These are phyloP conservation scores for Austroboletus eburneus DNA, from an alignment of 768 basidiomycete genomes.

Conservation along the genomic window DNA sequence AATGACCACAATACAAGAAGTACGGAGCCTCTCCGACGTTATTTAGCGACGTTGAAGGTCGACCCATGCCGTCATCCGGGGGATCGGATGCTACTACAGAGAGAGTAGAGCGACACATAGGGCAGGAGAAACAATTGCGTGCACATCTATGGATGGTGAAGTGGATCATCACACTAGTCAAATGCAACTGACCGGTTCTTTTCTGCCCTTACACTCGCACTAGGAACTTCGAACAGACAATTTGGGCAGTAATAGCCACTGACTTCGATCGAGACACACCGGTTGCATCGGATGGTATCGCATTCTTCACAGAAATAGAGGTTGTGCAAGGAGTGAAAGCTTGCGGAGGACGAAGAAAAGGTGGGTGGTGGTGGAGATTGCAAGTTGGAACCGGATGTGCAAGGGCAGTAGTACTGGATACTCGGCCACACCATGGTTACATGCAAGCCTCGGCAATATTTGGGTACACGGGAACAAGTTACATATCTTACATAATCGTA, in stretches of 20 bases:
- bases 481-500: neutral
- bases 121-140: slow-evolving; percentile 96
- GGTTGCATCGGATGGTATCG: slow-evolving; percentile 89
- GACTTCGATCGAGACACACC: slow-evolving; percentile 90
- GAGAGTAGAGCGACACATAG: slow-evolving; percentile 85
- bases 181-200: slow-evolving; percentile 73
- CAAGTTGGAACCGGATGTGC: slow-evolving; percentile 47
- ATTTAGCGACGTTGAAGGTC: slow-evolving; percentile 48
- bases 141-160: slow-evolving; percentile 66
- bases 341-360: slow-evolving; percentile 70
- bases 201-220: slow-evolving; percentile 96
- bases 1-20: slow-evolving; percentile 87
- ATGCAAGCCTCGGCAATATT: too few relatives aligned
- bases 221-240: slow-evolving; percentile 97
- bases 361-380: slow-evolving; percentile 64
- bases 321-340: slow-evolving; percentile 77
- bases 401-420: slow-evolving; percentile 70
- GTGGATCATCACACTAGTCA: neutral
- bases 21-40: slow-evolving; percentile 83
- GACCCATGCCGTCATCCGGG: slow-evolving; percentile 52
- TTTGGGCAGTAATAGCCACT: slow-evolving; percentile 98
- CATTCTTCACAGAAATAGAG: slow-evolving; percentile 99
- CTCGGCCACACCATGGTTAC: slow-evolving; percentile 36
- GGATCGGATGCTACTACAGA: slow-evolving; percentile 90
- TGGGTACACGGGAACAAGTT: too few relatives aligned